Base-by-base conservation (phyloP, 345 rosid species). In the Dipteronia dyeriana region DNA sequence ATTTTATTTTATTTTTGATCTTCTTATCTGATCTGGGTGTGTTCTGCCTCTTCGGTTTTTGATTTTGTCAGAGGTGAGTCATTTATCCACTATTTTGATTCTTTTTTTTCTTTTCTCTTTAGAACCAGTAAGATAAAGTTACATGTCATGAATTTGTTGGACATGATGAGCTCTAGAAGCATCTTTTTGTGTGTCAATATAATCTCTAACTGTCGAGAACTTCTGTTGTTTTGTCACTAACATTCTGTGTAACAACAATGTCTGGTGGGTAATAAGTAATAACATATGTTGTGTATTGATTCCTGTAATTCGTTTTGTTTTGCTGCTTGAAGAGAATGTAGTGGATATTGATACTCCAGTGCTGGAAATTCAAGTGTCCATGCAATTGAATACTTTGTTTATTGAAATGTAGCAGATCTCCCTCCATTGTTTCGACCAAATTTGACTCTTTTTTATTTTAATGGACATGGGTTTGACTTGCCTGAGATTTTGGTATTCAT, bases 1-100 rank as follows among this genome's bases (percentile, higher is more conserved):
- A 5, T 63, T 64, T 26, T 4, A 23, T 20, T 61, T 61, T 65
- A 4, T 12, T 23, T 53, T 76, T 76, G 45, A 41, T 89, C 87
- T 90, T 59, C 20, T 87, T 81, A 80, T 86, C 89, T 88, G 81
- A 87, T 87, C 88, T 82, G 81, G 82, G 85, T 81, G 74, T 80
- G 76, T 69, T 75, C 85, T 83, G 82, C 75, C 79, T 79, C 75
- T 70, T 70, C 82, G 67, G 81, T 73, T 78, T 73, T 17, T 79
- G 71, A 68, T 75, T 79, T 81, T 73, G 61, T 70, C 75, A 77
- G 84, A 78, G 86, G 86, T 79, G 85, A 84, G 90, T 86, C 82
- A 83, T 64, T 79, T 75, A 69, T 83, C 83, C 81, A 66, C 81
- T 79, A 49, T 61, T 63, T 71, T 73, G 75, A 70, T 87, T 82